Evolutionary conservation across 257 asterid species (phyloP).

Genomic region (Coffea eugenioides): DNA sequence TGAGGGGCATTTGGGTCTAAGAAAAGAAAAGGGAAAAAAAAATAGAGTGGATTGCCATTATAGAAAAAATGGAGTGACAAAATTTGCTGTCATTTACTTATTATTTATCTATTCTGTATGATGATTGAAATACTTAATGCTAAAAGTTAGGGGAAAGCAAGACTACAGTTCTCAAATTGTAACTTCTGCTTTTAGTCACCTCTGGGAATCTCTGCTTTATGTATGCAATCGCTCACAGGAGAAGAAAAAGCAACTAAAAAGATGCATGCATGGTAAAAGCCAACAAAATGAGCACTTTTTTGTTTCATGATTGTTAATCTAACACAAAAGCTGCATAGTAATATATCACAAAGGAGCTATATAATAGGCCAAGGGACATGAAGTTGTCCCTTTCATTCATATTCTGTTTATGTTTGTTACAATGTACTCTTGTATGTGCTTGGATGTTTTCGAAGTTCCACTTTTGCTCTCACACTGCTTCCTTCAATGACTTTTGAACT

Average conservation of each 20-base stretch:
- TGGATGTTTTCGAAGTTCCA: not conserved
- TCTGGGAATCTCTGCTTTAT: too few species aligned
- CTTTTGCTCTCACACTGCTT: not conserved
- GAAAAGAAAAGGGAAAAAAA: too few species aligned
- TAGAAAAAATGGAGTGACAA: too few species aligned
- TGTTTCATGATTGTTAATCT: too few species aligned
- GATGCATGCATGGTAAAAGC: not conserved
- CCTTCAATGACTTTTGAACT: not conserved
- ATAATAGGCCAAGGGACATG: not conserved
- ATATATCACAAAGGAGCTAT: too few species aligned
- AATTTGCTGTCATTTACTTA: too few species aligned
- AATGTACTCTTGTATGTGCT: not conserved
- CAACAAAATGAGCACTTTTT: too few species aligned
- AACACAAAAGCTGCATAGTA: too few species aligned
- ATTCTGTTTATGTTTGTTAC: not conserved
- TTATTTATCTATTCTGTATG: not conserved
- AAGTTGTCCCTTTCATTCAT: not conserved
- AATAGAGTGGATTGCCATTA: too few species aligned
- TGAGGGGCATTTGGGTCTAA: too few species aligned
- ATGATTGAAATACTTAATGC: too few species aligned
- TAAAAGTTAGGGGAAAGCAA: not conserved
- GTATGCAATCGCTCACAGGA: not conserved
- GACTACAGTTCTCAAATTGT: too few species aligned
- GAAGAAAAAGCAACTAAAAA: not conserved
- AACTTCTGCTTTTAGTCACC: not conserved